A percentile compares a stretch with the other conserved stretches of the same genome.
Conservation (phyloP, 1,284 basidiomycete genomes). For the Apiotrichum veenhuisii region DNA sequence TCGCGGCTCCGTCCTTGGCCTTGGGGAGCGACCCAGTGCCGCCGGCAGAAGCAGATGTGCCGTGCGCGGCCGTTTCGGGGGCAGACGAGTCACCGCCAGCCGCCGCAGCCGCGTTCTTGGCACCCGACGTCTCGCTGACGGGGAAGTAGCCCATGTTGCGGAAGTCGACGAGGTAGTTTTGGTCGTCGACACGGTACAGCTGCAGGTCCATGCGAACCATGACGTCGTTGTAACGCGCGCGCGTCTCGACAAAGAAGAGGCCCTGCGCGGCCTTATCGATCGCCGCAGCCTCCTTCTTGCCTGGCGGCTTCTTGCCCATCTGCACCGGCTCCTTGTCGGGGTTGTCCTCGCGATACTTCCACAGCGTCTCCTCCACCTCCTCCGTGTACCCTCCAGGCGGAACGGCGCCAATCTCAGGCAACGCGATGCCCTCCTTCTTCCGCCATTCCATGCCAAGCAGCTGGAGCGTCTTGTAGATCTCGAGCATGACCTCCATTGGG, state of each 20-base stretch:
- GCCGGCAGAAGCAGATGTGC: background rate
- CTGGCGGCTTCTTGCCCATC: conserved; percentile 38
- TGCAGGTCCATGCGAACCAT: conserved; percentile 97
- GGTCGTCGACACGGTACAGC: conserved; percentile 89
- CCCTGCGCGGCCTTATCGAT: conserved; percentile 55
- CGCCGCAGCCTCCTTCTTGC: conserved; percentile 49
- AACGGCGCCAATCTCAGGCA: conserved; percentile 61
- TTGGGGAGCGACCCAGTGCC: conserved; percentile 1
- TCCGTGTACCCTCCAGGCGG: conserved; percentile 40
- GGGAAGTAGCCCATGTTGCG: conserved; percentile 88
- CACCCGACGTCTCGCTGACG: conserved; percentile 47
- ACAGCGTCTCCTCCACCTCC: conserved; percentile 49
- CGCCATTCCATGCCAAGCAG: conserved; percentile 95
- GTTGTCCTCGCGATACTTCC: conserved; percentile 49
- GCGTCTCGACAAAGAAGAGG: conserved; percentile 91
- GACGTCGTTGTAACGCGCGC: conserved; percentile 81
- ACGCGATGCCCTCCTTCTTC: conserved; percentile 57
- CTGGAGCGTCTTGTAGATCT: conserved; percentile 92
- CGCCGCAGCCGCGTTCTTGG: conserved; percentile 63
- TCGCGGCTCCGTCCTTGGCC: conserved; percentile 34
- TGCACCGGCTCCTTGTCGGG: conserved; percentile 27
- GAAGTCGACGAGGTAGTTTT: conserved; percentile 97
- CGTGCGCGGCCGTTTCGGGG: background rate
- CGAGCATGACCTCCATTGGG: conserved; percentile 98
- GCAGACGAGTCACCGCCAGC: background rate